Conservation (phyloP, 2,329 filamentous ascomycete genomes). For the Penicillium sp. region DNA sequence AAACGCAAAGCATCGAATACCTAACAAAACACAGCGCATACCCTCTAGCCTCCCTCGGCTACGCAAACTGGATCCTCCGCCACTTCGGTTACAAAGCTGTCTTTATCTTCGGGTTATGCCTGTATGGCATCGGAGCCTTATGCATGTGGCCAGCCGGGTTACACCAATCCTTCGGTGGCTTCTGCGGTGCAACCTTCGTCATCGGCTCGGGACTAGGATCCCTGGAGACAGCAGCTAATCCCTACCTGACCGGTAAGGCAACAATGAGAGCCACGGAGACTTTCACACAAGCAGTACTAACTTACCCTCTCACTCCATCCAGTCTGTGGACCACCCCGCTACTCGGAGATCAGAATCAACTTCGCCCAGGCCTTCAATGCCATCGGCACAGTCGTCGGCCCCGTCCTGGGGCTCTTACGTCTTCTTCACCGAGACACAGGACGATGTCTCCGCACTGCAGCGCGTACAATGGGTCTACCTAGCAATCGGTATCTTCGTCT, state of each 20-base stretch:
- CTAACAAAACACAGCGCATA: slow-evolving; percentile 42
- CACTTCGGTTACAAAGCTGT: slow-evolving; percentile 74
- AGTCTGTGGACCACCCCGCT: slow-evolving; percentile 70
- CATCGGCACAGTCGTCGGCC: slow-evolving; percentile 69
- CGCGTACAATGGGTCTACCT: slow-evolving; percentile 78
- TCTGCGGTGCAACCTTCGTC: slow-evolving; percentile 67
- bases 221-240: slow-evolving; percentile 73
- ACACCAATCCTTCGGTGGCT: slow-evolving; percentile 67
- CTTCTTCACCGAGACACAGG: slow-evolving; percentile 64
- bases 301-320: slow-evolving; percentile 22
- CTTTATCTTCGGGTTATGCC: slow-evolving; percentile 68
- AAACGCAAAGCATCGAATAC: not conserved
- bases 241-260: slow-evolving; percentile 60
- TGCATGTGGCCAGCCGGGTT: slow-evolving; percentile 83
- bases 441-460: slow-evolving; percentile 55
- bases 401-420: slow-evolving; percentile 69
- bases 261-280: not conserved
- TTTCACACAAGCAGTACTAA: not conserved
- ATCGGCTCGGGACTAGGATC: slow-evolving; percentile 70
- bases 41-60: slow-evolving; percentile 52
- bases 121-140: slow-evolving; percentile 69
- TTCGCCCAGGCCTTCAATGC: slow-evolving; percentile 74
- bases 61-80: slow-evolving; percentile 60
- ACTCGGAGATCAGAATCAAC: slow-evolving; percentile 73
- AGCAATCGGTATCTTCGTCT: slow-evolving; percentile 71